Percentiles rank a stretch among this genome's conserved stretches.
Conservation (phyloP, 2,329 filamentous ascomycete species). For the Thielaviopsis punctulata region DNA sequence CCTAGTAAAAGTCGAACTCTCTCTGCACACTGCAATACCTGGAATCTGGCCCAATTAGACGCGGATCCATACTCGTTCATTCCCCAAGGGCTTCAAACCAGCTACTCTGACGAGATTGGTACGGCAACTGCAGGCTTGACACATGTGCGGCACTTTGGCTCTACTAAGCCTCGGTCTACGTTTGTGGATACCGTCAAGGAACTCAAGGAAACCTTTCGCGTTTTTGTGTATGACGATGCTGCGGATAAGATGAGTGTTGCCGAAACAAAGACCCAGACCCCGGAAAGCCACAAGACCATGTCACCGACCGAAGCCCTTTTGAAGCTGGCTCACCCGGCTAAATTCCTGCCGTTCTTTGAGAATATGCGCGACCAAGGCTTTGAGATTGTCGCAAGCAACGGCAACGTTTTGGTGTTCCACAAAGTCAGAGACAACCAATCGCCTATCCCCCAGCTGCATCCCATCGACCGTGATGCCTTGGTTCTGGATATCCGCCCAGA, state of each 20-base stretch:
- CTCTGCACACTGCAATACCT: neutral
- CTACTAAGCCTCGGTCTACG: neutral
- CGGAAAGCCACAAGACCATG: slow-evolving; percentile 18
- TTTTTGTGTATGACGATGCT: slow-evolving; percentile 44
- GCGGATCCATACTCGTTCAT: slow-evolving; percentile 23
- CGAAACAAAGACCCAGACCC: slow-evolving; percentile 28
- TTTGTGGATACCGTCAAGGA: slow-evolving; percentile 22
- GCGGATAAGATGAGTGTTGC: slow-evolving; percentile 43
- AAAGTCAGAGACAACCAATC: slow-evolving; percentile 29
- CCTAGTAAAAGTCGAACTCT: neutral
- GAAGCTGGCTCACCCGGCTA: slow-evolving; percentile 42
- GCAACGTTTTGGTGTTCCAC: slow-evolving; percentile 49
- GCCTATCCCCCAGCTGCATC: slow-evolving; percentile 6
- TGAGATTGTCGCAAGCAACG: slow-evolving; percentile 46
- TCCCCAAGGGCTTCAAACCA: slow-evolving; percentile 31
- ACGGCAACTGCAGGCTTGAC: slow-evolving; percentile 13
- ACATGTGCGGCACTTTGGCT: slow-evolving; percentile 16
- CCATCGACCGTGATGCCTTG: slow-evolving; percentile 1
- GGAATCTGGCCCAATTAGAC: neutral
- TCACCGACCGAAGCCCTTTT: slow-evolving; percentile 43
- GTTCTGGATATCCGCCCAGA: slow-evolving; percentile 2
- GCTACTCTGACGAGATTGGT: slow-evolving; percentile 27
- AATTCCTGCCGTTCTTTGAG: slow-evolving; percentile 47
- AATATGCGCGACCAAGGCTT: slow-evolving; percentile 43
- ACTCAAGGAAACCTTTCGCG: slow-evolving; percentile 23